Evolutionary conservation across 164 flowering plant species (phyloP).

Genomic region (Stephania cephalantha): DNA sequence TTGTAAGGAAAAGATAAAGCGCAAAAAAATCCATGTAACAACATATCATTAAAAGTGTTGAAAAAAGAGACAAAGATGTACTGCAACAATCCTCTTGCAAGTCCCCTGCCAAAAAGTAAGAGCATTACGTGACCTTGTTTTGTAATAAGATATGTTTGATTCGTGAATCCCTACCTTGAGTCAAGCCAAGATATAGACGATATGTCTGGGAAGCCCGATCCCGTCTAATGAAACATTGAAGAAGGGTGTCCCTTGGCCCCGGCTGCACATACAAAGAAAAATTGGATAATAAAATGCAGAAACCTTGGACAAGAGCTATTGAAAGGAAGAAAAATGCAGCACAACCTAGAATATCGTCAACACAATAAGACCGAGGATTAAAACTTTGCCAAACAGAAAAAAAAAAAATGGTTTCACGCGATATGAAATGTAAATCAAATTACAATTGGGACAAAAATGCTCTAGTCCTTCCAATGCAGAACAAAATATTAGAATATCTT

Average conservation of each 20-base stretch:
- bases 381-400: not conserved
- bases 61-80: not conserved
- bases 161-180: conserved; percentile 42
- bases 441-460: not conserved
- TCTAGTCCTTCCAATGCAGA: not conserved
- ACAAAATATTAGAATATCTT: not conserved
- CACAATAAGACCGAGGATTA: not conserved
- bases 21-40: not conserved
- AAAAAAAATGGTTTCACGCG: not conserved
- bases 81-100: not conserved
- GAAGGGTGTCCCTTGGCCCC: conserved; percentile 65
- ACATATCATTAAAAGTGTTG: not conserved
- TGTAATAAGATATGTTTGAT: not conserved
- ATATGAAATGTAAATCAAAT: not conserved
- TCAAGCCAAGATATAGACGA: conserved; percentile 60
- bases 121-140: not conserved
- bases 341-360: not conserved
- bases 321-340: not conserved
- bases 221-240: conserved; percentile 81
- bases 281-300: not conserved
- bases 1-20: not conserved
- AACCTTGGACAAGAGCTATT: not conserved
- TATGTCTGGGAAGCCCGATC: conserved; percentile 56
- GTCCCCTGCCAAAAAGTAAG: not conserved
- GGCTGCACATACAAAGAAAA: conserved; percentile 45